These are phyloP conservation scores for Petunia secreta DNA, from an alignment of 257 asterid genomes.

Conservation along the genomic window DNA sequence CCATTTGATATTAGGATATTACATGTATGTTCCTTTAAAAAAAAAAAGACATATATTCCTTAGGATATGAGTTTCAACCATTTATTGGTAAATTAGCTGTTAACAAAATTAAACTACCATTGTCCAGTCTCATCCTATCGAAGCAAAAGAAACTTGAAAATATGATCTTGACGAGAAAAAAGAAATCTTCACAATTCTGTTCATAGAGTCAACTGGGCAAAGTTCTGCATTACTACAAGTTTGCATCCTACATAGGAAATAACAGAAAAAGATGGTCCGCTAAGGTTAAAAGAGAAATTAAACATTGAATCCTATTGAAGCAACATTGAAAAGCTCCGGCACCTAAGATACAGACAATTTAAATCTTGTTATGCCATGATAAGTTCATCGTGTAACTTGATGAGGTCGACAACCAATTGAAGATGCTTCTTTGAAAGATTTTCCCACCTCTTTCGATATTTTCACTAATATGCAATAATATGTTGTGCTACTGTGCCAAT, in stretches of 20 bases:
- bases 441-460: neutral
- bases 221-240: neutral
- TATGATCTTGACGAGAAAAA: neutral
- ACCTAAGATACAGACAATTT: neutral
- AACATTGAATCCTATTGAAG: neutral
- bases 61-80: neutral
- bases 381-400: neutral
- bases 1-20: no score
- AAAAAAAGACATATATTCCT: neutral
- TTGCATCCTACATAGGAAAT: neutral
- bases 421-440: neutral
- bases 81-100: neutral
- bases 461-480: constrained; percentile 3
- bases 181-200: neutral
- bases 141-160: neutral
- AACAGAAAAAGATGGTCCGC: neutral
- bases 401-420: neutral
- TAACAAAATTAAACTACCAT: neutral
- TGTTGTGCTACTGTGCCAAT: neutral
- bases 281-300: neutral
- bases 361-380: neutral
- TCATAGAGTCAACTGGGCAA: neutral
- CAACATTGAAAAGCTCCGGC: neutral
- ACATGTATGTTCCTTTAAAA: no score
- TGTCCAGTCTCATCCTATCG: neutral